Percentiles rank a stretch among this genome's conserved stretches.
phyloP scores from a whole-genome alignment of 805 yeast species.

The Myxozyma geophila region DNA sequence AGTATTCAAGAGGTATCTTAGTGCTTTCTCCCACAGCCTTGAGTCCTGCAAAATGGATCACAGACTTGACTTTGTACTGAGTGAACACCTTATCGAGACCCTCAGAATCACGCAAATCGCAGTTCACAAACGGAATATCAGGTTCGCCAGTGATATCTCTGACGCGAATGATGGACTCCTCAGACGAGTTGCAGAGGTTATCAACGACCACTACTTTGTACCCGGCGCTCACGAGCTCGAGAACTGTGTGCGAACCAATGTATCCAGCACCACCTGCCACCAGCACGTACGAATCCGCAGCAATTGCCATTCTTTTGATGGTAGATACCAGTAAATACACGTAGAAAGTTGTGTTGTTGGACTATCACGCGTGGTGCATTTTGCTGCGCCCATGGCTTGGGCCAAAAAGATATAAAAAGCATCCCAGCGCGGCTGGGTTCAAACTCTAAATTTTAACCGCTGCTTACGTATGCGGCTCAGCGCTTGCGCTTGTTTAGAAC shows the following conservation, averaged over 20 bases:
- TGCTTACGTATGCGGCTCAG: constrained; percentile 18
- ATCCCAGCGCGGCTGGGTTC: not conserved
- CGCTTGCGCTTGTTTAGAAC: constrained; percentile 24
- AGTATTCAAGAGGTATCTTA: constrained; percentile 67
- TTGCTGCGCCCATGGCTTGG: too few relatives aligned
- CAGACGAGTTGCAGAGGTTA: constrained; percentile 67
- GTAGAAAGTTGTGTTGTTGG: too few relatives aligned
- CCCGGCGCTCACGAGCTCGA: constrained; percentile 63
- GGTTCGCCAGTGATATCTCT: constrained; percentile 55
- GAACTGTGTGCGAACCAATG: constrained; percentile 80
- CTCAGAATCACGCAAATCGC: constrained; percentile 61
- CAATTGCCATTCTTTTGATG: constrained; percentile 9
- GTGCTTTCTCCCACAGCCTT: constrained; percentile 84
- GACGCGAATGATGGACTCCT: constrained; percentile 66
- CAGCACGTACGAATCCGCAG: constrained; percentile 51
- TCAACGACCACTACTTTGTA: constrained; percentile 75
- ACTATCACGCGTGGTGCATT: too few relatives aligned
- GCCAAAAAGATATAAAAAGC: constrained; percentile 5
- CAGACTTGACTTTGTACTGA: constrained; percentile 57
- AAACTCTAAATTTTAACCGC: not conserved
- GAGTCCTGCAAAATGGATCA: constrained; percentile 79
- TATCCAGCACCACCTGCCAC: constrained; percentile 90
- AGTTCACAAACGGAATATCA: constrained; percentile 57
- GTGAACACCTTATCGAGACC: constrained; percentile 55
- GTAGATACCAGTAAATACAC: too few relatives aligned